These are phyloP conservation scores for Lachancea cidri DNA, from an alignment of 805 yeast species.

Conservation along the genomic window DNA sequence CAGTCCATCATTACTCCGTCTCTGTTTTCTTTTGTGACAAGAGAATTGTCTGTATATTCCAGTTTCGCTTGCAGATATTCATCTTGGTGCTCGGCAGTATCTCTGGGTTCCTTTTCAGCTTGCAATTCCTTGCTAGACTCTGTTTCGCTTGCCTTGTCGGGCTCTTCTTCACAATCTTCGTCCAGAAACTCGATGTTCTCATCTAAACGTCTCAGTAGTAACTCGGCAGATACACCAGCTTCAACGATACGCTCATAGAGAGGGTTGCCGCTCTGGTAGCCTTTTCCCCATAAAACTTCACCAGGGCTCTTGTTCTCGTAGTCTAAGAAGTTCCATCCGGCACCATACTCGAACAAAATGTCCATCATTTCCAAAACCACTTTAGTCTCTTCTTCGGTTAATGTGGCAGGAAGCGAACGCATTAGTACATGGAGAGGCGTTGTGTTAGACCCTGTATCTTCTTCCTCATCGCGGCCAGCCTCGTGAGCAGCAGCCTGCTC, in stretches of 20 bases:
- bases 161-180: conserved; percentile 33
- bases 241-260: conserved; percentile 53
- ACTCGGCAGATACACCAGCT: conserved; percentile 90
- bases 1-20: conserved; percentile 99
- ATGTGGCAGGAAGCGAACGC: conserved; percentile 40
- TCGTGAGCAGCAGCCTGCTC: conserved; percentile 67
- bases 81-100: conserved; percentile 61
- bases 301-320: conserved; percentile 76
- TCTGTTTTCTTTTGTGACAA: conserved; percentile 62
- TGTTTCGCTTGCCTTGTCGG: conserved; percentile 11
- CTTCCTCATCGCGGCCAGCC: conserved; percentile 32
- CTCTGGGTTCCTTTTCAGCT: conserved; percentile 38
- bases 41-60: conserved; percentile 58
- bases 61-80: conserved; percentile 63
- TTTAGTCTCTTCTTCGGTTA: conserved; percentile 37
- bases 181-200: conserved; percentile 56
- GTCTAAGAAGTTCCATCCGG: conserved; percentile 85
- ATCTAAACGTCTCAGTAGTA: conserved; percentile 65
- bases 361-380: conserved; percentile 54
- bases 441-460: conserved; percentile 48
- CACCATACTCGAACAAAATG: conserved; percentile 73
- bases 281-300: conserved; percentile 60
- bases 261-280: conserved; percentile 33
- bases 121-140: conserved; percentile 11
- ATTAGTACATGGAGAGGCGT: conserved; percentile 75